phyloP scores from a whole-genome alignment of 148 eudicot species.

The Rhododendron mucronatum region DNA sequence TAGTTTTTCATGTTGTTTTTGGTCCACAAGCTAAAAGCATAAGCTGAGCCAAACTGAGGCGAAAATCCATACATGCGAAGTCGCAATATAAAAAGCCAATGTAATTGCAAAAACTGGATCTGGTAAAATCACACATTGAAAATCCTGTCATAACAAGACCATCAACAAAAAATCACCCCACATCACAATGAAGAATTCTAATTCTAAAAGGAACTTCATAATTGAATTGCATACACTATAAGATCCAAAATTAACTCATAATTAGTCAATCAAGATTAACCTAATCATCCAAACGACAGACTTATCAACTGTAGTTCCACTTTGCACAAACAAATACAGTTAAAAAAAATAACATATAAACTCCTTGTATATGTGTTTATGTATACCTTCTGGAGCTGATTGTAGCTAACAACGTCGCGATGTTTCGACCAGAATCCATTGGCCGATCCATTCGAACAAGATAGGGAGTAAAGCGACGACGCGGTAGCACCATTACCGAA shows the following conservation, averaged over 20 bases:
- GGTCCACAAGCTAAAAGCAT: background rate
- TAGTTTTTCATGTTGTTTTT: background rate
- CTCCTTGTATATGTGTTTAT: background rate
- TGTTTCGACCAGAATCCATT: constrained; percentile 86
- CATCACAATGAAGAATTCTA: constrained; percentile 12
- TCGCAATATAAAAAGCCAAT: background rate
- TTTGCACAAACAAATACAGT: background rate
- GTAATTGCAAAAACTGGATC: constrained; percentile 18
- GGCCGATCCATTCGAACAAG: constrained; percentile 53
- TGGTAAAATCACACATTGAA: constrained; percentile 16
- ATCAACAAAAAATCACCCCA: background rate
- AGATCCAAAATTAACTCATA: constrained; percentile 18
- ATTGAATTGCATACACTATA: background rate
- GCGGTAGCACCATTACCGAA: constrained; percentile 25
- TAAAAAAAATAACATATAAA: background rate
- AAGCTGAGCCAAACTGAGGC: background rate
- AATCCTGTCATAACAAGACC: background rate
- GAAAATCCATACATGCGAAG: background rate
- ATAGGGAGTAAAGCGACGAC: constrained; percentile 32
- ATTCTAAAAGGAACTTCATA: background rate
- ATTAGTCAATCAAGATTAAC: constrained; percentile 4
- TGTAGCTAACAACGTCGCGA: constrained; percentile 59
- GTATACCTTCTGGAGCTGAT: constrained; percentile 60
- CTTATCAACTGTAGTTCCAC: background rate
- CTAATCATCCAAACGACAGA: background rate